Evolutionary conservation across 1,284 basidiomycete species (phyloP), one percentile per base, ranked within the genome.

Genomic region (Cutaneotrichosporon cutaneum): DNA sequence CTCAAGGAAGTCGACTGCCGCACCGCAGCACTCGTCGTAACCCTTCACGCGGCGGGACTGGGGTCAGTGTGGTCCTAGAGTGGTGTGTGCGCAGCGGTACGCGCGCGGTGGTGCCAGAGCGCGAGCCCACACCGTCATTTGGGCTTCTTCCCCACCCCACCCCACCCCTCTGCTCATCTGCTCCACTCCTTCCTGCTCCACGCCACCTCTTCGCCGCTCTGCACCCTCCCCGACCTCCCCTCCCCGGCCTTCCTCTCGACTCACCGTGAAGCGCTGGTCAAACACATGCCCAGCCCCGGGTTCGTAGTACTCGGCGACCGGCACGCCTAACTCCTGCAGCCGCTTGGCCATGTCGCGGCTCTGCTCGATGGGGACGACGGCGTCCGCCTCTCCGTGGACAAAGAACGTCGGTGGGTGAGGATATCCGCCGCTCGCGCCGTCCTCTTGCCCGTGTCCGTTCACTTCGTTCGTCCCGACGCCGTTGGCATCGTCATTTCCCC

Each of bases 261-360:
- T 66, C 69, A 73, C 72, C 9, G 55, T 62, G 56, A 67, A 65
- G 33, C 54, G 57, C 35, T 64, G 51, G 26, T 73, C 72, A 52
- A 72, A 72, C 47, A 62, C 59, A 50, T 73, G 72, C 10, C 58
- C 64, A 16, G 42, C 62, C 9, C 58, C 68, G 14, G 53, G 53
- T n/a, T 56, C 52, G 44, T 71, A 73, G 8, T 35, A 22, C 44
- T 59, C 65, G 9, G 44, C 51, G 14, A 65, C 60, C 0, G 56
- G 50, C 11, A 72, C 64, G 9, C 66, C 66, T 24, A 63, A 32
- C 4, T 33, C 59, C 22, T 57, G 60, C 26, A 72, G 61, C 39
- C 58, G 63, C 26, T 64, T 51, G 14, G 56, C 68, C 24, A 72
- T 58, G 8, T 56, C 35, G 39, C 58, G 51, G 16, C 59, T 54